Percentiles rank a stretch among this genome's conserved stretches.
phyloP scores from a whole-genome alignment of 140 eudicot species.

The Senecio squalidus region DNA sequence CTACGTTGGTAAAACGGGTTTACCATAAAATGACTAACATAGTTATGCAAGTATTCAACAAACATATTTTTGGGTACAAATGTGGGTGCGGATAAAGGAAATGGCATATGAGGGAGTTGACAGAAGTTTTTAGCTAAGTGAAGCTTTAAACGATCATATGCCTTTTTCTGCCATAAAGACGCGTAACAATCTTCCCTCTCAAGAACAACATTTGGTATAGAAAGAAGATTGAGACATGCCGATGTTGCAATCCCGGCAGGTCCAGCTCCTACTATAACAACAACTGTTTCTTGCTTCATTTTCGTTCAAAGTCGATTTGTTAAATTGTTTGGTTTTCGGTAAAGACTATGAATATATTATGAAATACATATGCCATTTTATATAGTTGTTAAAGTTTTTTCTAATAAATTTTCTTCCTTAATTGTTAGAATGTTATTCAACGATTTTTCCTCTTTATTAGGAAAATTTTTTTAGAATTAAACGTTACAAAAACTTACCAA shows the following conservation, averaged over 20 bases:
- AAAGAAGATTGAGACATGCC: conserved; percentile 42
- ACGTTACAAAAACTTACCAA: conserved; percentile 5
- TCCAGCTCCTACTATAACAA: conserved; percentile 57
- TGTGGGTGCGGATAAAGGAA: conserved; percentile 35
- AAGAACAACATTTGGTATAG: conserved; percentile 37
- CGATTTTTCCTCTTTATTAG: not conserved
- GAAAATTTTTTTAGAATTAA: not conserved
- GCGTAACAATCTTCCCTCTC: conserved; percentile 55
- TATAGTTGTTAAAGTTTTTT: not conserved
- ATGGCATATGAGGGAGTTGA: conserved; percentile 48
- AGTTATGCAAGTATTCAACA: conserved; percentile 36
- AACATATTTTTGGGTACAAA: conserved; percentile 39
- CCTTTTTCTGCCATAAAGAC: conserved; percentile 41
- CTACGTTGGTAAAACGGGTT: conserved; percentile 24
- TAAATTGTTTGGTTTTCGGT: not conserved
- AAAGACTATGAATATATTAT: not conserved
- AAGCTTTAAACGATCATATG: conserved; percentile 53
- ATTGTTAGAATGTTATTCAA: not conserved
- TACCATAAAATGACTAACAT: conserved; percentile 20
- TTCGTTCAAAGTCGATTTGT: not conserved
- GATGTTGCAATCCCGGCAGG: conserved; percentile 59
- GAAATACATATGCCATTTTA: conserved; percentile 8
- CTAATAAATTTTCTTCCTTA: not conserved
- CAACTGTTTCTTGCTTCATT: conserved; percentile 39
- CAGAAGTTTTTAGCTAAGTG: conserved; percentile 51